phyloP scores from a whole-genome alignment of 768 basidiomycete species.

The Termitomyces eurrhizus region DNA sequence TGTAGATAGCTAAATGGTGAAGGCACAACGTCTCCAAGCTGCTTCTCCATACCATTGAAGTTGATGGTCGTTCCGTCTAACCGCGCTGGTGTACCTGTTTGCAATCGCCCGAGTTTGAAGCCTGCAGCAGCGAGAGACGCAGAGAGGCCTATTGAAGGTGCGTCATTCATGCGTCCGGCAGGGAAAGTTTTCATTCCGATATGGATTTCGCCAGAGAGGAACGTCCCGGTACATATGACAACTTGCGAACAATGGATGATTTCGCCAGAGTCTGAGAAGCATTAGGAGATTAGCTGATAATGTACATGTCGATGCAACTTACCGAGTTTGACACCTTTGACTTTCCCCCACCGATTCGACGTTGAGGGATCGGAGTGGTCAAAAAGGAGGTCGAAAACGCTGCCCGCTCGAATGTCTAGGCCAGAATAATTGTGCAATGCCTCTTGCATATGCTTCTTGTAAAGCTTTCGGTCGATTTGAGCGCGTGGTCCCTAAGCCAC shows the following conservation, averaged over 20 bases:
- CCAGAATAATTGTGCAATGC: constrained; percentile 61
- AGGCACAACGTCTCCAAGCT: constrained; percentile 64
- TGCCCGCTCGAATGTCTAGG: constrained; percentile 66
- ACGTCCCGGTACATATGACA: constrained; percentile 89
- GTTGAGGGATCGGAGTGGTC: constrained; percentile 37
- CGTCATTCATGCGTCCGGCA: constrained; percentile 72
- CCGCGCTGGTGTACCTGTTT: constrained; percentile 85
- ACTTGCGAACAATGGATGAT: constrained; percentile 74
- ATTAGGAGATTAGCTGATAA: not conserved
- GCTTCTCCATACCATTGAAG: constrained; percentile 54
- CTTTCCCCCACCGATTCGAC: constrained; percentile 42
- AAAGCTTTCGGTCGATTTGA: constrained; percentile 82
- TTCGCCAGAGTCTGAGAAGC: constrained; percentile 63
- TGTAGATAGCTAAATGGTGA: constrained; percentile 77
- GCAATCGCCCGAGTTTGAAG: constrained; percentile 78
- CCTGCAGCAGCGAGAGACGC: constrained; percentile 70
- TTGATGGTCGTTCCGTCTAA: constrained; percentile 69
- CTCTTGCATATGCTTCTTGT: constrained; percentile 80
- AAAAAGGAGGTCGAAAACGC: constrained; percentile 76
- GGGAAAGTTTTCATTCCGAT: constrained; percentile 77
- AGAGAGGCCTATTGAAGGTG: constrained; percentile 71
- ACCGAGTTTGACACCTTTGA: constrained; percentile 71
- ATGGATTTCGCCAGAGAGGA: constrained; percentile 88
- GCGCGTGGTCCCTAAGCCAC: constrained; percentile 75
- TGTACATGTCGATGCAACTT: constrained; percentile 4